Evolutionary conservation across 805 yeast genomes (phyloP), one percentile per base, ranked within the genome.

Genomic region (Wickerhamomyces bisporus): DNA sequence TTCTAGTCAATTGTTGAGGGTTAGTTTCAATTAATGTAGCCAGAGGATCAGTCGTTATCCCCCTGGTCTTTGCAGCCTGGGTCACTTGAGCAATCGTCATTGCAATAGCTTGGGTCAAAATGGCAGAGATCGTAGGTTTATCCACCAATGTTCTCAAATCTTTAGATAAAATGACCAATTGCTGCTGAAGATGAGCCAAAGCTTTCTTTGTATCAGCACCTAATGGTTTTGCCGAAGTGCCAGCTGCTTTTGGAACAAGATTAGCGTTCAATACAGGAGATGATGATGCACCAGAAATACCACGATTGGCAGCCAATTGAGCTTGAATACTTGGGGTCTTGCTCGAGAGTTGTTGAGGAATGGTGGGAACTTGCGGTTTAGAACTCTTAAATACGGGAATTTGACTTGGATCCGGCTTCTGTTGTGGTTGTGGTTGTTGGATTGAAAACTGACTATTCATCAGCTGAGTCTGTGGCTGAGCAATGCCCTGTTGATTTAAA

Each of bases 21-120:
- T 86, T 86, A 46, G 79, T 80, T 40, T 85, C 91, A 51, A 84
- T 86, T 52, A 82, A 69, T 24, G 86, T 82, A 12, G 84, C 78
- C 44, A 85, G 64, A 5, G 93, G 89, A 50, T 84, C 83, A 16
- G 87, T 86, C 1, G 79, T 77, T 42, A 85, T 80, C 14, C 93
- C 89, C 26, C 83, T 86, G 49, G 79, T 80, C 50, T 88, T 86
- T 0, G 95, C 95, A 7, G 89, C 89, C 48, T 81, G 89, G 41
- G 84, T 82, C 9, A 85, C 91, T 57, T 85, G 93, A 10, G 94
- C 91, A 45, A 89, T 87, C 0, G 96, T 91, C 67, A 89, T 84
- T 3, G 96, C 96, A 48, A 89, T 69, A 2, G 96, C 96, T 50
- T 85, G 88, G 8, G 96, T 89, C 49, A 89, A 68, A 38, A 88